Evolutionary conservation across 441 rosid genomes (phyloP), one percentile per base, ranked within the genome.

Genomic region (Euphorbia celastroides): DNA sequence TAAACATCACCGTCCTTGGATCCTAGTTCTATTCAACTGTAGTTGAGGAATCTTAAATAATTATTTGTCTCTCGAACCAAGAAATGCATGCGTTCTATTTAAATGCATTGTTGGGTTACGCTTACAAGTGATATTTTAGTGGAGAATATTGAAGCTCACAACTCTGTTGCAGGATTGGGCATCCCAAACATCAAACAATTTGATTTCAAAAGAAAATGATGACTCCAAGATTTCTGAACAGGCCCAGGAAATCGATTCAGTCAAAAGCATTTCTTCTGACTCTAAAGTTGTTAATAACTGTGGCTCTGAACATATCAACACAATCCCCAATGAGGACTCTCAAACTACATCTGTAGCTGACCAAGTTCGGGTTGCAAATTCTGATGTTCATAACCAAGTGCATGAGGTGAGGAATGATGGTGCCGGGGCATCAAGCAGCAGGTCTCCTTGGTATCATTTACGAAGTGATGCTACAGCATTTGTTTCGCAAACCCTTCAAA

Each of bases 371-470:
- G n/a, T n/a, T n/a, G n/a, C n/a, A n/a, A n/a, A n/a, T n/a, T n/a
- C n/a, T n/a, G n/a, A n/a, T n/a, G n/a, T n/a, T n/a, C n/a, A n/a
- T n/a, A n/a, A n/a, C n/a, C 68, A 67, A 69, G 75, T 68, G 68
- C 81, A 79, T 69, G 86, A 70, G 70, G 75, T 63, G 56, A 83
- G 84, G 74, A 73, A 75, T 84, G 85, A 79, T 57, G 82, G 82
- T 11, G 71, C 77, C 75, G 82, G 76, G 68, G 84, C 84, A 72
- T 86, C 96, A 74, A 77, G 77, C 77, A 80, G 89, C 42, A 90
- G 83, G 70, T 90, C 93, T 38, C 97, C 97, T 32, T 88, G 98
- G 99, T 95, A 90, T 79, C 88, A 86, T 41, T 82, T 95, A 68
- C 84, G 98, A 69, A 92, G 88, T 82, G 99, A 95, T 76, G 95